Evolutionary conservation across 192 early-diverging fungal genomes (phyloP).

Genomic region (Umbelopsis isabellina): DNA sequence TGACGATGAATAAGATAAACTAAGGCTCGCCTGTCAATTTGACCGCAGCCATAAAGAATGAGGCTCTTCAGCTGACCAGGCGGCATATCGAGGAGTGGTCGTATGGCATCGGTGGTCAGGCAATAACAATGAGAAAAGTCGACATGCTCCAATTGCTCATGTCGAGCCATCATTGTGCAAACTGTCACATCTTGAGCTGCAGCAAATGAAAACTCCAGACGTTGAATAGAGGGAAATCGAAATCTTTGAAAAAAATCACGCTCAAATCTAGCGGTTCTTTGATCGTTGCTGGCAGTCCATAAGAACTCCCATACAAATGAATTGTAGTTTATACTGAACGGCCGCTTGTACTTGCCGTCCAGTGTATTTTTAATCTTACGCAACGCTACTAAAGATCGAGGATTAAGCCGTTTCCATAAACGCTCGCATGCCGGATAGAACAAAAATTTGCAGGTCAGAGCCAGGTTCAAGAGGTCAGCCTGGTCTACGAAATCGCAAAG

Average conservation of each 20-base stretch:
- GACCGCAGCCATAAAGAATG: conserved; percentile 35
- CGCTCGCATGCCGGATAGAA: conserved; percentile 25
- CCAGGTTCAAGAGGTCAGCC: conserved; percentile 27
- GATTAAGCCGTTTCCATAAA: conserved; percentile 34
- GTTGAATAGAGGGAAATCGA: conserved; percentile 24
- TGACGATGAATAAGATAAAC: conserved; percentile 27
- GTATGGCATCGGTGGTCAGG: conserved; percentile 37
- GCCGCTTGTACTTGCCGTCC: conserved; percentile 24
- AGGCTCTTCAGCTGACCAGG: conserved; percentile 23
- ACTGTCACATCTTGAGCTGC: conserved; percentile 34
- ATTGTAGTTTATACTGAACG: conserved; percentile 25
- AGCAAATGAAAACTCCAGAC: conserved; percentile 36
- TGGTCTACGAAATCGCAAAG: conserved; percentile 31
- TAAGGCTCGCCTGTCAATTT: conserved; percentile 28
- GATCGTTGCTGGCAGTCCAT: conserved; percentile 35
- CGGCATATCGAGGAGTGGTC: conserved; percentile 25
- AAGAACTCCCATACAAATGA: conserved; percentile 25
- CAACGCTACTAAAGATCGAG: conserved; percentile 26
- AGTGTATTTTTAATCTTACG: conserved; percentile 39
- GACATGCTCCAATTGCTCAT: conserved; percentile 27
- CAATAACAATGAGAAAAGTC: conserved; percentile 39
- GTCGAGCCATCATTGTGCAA: conserved; percentile 18
- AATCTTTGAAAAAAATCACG: conserved; percentile 34
- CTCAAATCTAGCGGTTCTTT: conserved; percentile 26
- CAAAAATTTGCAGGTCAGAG: conserved; percentile 30